Conservation (phyloP, 768 basidiomycete species). For the Boletus pseudopeckii region DNA sequence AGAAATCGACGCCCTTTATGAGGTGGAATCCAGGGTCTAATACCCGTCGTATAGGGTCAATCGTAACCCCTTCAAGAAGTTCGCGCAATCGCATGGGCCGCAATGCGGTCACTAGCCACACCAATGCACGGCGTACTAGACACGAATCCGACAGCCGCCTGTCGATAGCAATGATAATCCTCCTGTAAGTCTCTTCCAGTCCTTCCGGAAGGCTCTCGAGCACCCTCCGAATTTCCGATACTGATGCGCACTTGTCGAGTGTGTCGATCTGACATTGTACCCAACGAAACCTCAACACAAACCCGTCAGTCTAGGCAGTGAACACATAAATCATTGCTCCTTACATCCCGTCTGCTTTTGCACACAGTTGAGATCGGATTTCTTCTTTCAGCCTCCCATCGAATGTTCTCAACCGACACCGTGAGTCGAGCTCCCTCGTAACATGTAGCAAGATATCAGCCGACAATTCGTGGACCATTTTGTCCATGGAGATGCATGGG, state of each 20-base stretch:
- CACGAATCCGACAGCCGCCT: not conserved
- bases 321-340: not conserved
- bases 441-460: constrained; percentile 12
- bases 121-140: constrained; percentile 3
- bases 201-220: constrained; percentile 13
- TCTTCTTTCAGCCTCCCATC: constrained; percentile 2
- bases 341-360: constrained; percentile 22
- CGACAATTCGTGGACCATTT: not conserved
- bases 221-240: not conserved
- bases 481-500: constrained; percentile 11
- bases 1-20: not conserved
- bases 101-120: constrained; percentile 12
- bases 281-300: constrained; percentile 11
- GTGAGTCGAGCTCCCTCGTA: constrained; percentile 7
- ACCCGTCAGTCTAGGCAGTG: not conserved
- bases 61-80: constrained; percentile 8
- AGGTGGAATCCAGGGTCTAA: not conserved
- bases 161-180: constrained; percentile 17
- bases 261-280: constrained; percentile 17
- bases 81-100: constrained; percentile 6
- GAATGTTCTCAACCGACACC: constrained; percentile 2
- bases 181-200: constrained; percentile 21
- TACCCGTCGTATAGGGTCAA: not conserved
- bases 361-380: constrained; percentile 2
- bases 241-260: not conserved